phyloP scores from a whole-genome alignment of 2,329 filamentous ascomycete species.

The Ilyonectria mors-panacis region DNA sequence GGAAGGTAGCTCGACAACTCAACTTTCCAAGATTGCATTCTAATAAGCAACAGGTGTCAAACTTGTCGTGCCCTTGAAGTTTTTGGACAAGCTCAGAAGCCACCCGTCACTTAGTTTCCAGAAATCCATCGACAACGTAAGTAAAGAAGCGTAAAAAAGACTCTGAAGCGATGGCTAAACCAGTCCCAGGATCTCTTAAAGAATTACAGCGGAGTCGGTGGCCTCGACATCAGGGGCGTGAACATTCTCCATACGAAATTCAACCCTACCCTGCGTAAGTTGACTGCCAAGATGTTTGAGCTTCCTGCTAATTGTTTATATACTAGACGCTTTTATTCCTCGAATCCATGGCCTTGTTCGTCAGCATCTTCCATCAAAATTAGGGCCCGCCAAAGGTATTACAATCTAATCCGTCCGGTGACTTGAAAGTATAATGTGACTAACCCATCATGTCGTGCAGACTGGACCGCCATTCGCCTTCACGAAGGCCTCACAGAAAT shows the following conservation, averaged over 20 bases:
- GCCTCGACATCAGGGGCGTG: neutral
- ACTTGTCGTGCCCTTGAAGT: constrained; percentile 2
- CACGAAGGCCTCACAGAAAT: neutral
- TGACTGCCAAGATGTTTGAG: neutral
- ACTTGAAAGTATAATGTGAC: no score
- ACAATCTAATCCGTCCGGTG: no score
- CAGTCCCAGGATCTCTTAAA: constrained; percentile 4
- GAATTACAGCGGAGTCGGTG: constrained; percentile 8
- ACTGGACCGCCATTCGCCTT: neutral
- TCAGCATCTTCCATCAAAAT: neutral
- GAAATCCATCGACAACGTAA: constrained; percentile 11
- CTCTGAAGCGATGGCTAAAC: neutral
- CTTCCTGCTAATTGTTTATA: neutral
- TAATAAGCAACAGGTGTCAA: neutral
- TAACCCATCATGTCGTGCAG: neutral
- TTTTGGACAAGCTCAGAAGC: constrained; percentile 15
- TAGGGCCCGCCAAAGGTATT: constrained; percentile 6
- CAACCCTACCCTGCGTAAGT: constrained; percentile 15
- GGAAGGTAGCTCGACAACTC: neutral
- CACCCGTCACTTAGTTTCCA: constrained; percentile 16
- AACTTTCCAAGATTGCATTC: neutral
- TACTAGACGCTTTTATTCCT: neutral
- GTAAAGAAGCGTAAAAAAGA: neutral
- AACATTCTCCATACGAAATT: constrained; percentile 10
- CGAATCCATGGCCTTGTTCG: constrained; percentile 5